Base-by-base conservation (phyloP, 306 rosid genomes). In the Cicer yamashitae region DNA sequence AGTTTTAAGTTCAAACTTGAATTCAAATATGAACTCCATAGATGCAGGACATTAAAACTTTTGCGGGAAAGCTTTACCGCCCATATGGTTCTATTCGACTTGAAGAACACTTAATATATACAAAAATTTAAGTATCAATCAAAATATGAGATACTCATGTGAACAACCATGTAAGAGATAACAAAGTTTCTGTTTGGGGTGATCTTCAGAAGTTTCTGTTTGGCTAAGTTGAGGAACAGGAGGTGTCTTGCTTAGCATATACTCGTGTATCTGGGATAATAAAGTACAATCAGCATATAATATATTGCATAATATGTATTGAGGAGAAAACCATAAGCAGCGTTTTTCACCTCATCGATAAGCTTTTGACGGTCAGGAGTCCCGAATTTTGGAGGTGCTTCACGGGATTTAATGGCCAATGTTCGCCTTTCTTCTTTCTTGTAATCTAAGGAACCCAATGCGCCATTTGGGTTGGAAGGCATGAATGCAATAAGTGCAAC, bases 381-480 rank as follows among this genome's bases (percentile, higher is more conserved):
- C 53, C 99, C 96, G 43, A 76, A 89, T 76, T 38, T 92, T 9
- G 99, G 99, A 65, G 96, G 63, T 67, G 90, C 86, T 61, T 84
- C 93, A 46, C 92, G 93, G 71, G 99, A 96, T 73, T 96, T 96
- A 71, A 92, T 64, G 20, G 98, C 98, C 80, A 96, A 63, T 69
- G 87, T 53, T 22, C 72, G 94, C 77, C 98, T 89, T 74, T 96
- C 97, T 83, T 96, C 98, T 71, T 90, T 89, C 85, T 89, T 92
- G 89, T 92, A 96, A 79, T 90, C 93, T 59, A 96, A 78, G 8
- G 99, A 96, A 66, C 99, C 98, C 82, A 96, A 73, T 1, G 99
- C 99, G 17, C 98, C 98, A 82, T 89, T 90, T 79, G 99, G 98
- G 69, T 75, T 88, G 81, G 99, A 88, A 58, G 99, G 99, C 99